These are phyloP conservation scores for Mortierella alpina DNA, from an alignment of 192 early-diverging fungal species.

Conservation along the genomic window DNA sequence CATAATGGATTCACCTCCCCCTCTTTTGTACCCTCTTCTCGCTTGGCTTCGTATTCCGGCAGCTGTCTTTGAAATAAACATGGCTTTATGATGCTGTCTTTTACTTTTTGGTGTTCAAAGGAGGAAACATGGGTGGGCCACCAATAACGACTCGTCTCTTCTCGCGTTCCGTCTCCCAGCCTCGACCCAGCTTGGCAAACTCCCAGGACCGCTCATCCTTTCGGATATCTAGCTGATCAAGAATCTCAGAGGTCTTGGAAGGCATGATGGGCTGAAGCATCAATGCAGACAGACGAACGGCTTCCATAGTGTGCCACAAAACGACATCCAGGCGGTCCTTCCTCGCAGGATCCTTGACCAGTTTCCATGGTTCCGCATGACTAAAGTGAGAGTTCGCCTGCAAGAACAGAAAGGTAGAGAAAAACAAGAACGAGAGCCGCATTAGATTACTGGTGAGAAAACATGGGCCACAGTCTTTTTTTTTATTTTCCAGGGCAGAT, in stretches of 20 bases:
- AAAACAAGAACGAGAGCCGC: not conserved
- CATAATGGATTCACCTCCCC: not conserved
- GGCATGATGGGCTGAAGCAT: conserved; percentile 92
- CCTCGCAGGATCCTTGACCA: conserved; percentile 65
- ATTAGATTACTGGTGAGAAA: not conserved
- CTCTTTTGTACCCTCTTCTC: not conserved
- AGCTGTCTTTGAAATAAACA: not conserved
- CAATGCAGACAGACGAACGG: conserved; percentile 76
- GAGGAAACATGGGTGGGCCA: conserved; percentile 26
- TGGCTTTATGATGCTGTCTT: not conserved
- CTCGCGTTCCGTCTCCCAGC: conserved; percentile 59
- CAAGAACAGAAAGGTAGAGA: too few species aligned
- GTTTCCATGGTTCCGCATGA: conserved; percentile 81
- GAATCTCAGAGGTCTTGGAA: conserved; percentile 69
- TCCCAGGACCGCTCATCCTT: conserved; percentile 68
- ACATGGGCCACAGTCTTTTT: not conserved
- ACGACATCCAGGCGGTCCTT: conserved; percentile 66
- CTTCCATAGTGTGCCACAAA: conserved; percentile 82
- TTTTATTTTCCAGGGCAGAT: not conserved
- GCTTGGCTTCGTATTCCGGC: not conserved
- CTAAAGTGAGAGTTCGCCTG: conserved; percentile 81
- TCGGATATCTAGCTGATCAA: conserved; percentile 73
- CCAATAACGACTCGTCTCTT: not conserved
- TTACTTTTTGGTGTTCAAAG: conserved; percentile 10
- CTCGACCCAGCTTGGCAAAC: conserved; percentile 66